Evolutionary conservation across 805 yeast genomes (phyloP).

Genomic region (Starmerella vaccinii): DNA sequence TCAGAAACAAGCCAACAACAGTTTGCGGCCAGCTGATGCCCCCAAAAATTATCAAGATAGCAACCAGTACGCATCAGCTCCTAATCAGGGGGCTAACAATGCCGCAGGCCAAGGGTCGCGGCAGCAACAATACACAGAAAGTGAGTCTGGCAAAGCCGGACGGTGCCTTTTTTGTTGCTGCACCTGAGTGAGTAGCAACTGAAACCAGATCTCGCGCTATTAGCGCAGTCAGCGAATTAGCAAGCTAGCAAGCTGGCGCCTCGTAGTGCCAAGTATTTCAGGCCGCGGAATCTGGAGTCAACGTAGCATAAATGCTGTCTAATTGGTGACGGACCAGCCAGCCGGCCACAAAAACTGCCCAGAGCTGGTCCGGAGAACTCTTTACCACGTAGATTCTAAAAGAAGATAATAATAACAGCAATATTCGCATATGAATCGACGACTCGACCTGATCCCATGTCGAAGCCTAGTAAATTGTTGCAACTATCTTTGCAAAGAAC

Average conservation of each 20-base stretch:
- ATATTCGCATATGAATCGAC: background rate
- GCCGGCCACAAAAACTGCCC: background rate
- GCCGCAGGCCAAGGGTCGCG: conserved; percentile 6
- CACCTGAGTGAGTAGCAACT: background rate
- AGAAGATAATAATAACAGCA: conserved; percentile 1
- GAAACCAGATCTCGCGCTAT: background rate
- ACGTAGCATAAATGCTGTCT: conserved; percentile 1
- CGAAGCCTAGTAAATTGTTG: too few species aligned
- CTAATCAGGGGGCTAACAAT: conserved; percentile 3
- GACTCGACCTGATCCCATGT: too few species aligned
- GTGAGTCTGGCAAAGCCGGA: conserved; percentile 13
- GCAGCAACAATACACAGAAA: conserved; percentile 13
- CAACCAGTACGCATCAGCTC: conserved; percentile 17
- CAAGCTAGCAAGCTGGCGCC: too few species aligned
- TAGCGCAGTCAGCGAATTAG: too few species aligned
- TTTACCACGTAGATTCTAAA: conserved; percentile 1
- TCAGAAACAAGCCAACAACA: conserved; percentile 4
- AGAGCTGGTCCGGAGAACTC: background rate
- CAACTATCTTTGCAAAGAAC: too few species aligned
- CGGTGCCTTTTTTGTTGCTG: conserved; percentile 17
- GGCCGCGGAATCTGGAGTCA: background rate
- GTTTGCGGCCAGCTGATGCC: background rate
- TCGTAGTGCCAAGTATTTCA: too few species aligned
- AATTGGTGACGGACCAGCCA: background rate
- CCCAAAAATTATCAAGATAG: conserved; percentile 22